Evolutionary conservation across 345 rosid genomes (phyloP), one percentile per base, ranked within the genome.

Genomic region (Jatropha curcas): DNA sequence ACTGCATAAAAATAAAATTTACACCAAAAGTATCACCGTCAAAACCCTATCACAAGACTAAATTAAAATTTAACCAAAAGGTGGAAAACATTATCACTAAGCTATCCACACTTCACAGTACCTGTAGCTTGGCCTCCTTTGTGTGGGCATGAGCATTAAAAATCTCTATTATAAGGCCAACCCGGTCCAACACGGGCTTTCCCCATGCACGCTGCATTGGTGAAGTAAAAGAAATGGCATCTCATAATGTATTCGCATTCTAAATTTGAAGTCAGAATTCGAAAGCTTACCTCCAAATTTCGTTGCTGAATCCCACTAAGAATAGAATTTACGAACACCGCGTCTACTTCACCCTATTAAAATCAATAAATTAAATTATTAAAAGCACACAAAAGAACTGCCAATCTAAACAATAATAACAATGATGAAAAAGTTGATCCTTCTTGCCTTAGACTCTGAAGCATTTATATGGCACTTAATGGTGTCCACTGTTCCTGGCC

Each of bases 111-210:
- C 17, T 64, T 10, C 56, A 70, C 76, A 63, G 20, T 64, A 94
- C 98, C 97, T 94, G 98, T 11, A 94, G 83, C 81, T 90, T 92
- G 19, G 95, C 98, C 88, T 94, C 97, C 71, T 87, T 92, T 1
- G 98, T 84, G 69, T 90, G 94, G 4, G 98, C 98, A 88, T 92
- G 98, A 56, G 97, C 97, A 85, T 90, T 92, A 70, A 94, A 94
- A 83, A 92, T 94, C 83, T 90, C 98, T 48, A 94, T 90, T 67
- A 94, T 94, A 72, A 94, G 93, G 33, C 95, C 97, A 60, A 94
- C 94, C 51, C 98, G 94, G 70, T 94, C 98, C 45, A 92, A 72
- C 46, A 92, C 97, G 27, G 98, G 97, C 78, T 79, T 94, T 12
- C 50, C 91, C 98, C 92, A 94, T 45, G 71, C 65, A 56, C 89